Conservation (phyloP, 116 monocot genomes). For the Posidonia oceanica region DNA sequence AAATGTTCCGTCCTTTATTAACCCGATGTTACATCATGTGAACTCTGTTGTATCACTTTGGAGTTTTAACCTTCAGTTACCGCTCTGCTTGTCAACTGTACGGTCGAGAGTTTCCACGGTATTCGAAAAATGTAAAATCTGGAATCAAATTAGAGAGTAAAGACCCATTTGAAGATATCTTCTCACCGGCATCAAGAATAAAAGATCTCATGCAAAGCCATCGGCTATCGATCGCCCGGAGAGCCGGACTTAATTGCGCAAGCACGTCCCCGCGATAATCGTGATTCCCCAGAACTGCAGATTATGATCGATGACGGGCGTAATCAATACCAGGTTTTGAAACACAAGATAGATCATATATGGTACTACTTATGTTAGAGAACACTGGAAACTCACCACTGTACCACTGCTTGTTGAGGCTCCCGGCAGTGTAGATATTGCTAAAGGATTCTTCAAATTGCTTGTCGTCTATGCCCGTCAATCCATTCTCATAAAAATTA, state of each 20-base stretch:
- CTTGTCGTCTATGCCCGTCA: conserved; percentile 40
- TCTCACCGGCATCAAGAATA: conserved; percentile 54
- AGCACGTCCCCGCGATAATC: conserved; percentile 77
- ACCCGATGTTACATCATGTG: too few species aligned
- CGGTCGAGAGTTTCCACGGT: too few species aligned
- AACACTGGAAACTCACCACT: conserved; percentile 33
- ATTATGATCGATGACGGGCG: too few species aligned
- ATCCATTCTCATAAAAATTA: conserved; percentile 73
- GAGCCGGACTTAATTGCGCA: conserved; percentile 55
- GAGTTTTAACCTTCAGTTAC: too few species aligned
- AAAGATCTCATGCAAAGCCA: conserved; percentile 82
- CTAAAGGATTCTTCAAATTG: conserved; percentile 59
- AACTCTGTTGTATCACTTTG: too few species aligned
- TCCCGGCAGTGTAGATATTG: conserved; percentile 65
- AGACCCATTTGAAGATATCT: not conserved
- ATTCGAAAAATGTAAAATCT: too few species aligned
- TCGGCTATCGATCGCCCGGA: conserved; percentile 40
- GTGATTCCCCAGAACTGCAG: conserved; percentile 82
- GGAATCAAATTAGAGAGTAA: not conserved
- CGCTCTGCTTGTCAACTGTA: too few species aligned
- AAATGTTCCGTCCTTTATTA: too few species aligned
- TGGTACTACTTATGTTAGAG: not conserved
- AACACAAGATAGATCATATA: not conserved
- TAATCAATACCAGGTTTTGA: not conserved
- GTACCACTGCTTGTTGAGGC: conserved; percentile 83